Conservation (phyloP, 192 early-diverging fungal species). For the Entomortierella chlamydospora region DNA sequence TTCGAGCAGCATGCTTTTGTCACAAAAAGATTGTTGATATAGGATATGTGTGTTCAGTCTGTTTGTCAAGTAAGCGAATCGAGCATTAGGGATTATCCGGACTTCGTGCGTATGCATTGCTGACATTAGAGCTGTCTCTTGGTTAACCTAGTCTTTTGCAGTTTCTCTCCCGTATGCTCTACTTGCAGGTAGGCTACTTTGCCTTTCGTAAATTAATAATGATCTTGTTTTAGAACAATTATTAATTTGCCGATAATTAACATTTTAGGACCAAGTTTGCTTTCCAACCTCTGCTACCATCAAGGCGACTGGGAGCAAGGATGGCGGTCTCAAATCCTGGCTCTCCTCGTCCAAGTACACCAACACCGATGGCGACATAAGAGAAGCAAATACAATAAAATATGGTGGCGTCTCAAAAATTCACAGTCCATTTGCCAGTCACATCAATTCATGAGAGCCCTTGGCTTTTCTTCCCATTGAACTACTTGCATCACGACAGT, state of each 20-base stretch:
- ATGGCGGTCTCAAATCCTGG: conserved; percentile 24
- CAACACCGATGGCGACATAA: conserved; percentile 23
- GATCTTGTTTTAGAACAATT: conserved; percentile 23
- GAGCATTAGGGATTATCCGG: too few relatives aligned
- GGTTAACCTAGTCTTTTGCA: conserved; percentile 67
- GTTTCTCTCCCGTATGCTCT: conserved; percentile 78
- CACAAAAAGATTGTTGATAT: conserved; percentile 93
- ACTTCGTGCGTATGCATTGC: neutral
- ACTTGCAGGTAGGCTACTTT: conserved; percentile 69
- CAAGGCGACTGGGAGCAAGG: conserved; percentile 20
- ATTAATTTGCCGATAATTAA: neutral
- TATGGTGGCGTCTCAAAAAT: neutral
- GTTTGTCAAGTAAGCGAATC: conserved; percentile 82
- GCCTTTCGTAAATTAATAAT: neutral
- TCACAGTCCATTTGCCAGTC: too few relatives aligned
- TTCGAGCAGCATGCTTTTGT: conserved; percentile 96
- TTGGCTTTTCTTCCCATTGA: too few relatives aligned
- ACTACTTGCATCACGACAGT: too few relatives aligned
- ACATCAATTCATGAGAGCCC: too few relatives aligned
- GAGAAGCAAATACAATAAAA: too few relatives aligned
- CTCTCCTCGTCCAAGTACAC: conserved; percentile 38
- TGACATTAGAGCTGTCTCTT: neutral
- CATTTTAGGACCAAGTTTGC: conserved; percentile 74
- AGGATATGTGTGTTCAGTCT: conserved; percentile 98
- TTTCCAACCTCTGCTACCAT: conserved; percentile 60